Conservation (phyloP, 23 red algal species). For the Gracilaria gracilis region DNA sequence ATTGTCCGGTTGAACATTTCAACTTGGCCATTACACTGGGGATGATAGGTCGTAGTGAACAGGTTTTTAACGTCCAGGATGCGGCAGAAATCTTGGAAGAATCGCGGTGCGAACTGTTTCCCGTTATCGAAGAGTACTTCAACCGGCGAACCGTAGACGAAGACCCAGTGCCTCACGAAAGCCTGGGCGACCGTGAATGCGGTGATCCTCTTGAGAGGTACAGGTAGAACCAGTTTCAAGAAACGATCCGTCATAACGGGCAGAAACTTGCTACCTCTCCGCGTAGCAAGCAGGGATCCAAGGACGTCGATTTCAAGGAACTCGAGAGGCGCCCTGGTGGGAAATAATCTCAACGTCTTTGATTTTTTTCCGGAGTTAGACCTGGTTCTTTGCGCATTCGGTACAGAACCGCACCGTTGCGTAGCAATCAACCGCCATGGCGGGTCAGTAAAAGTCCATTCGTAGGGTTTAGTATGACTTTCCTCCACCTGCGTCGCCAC, state of each 20-base stretch:
- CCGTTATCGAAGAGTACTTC: too few relatives aligned
- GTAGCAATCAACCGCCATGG: background rate
- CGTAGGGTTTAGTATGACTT: background rate
- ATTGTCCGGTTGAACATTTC: too few relatives aligned
- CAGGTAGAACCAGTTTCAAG: too few relatives aligned
- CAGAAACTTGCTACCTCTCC: too few relatives aligned
- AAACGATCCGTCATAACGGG: too few relatives aligned
- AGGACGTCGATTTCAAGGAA: too few relatives aligned
- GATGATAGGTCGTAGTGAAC: background rate
- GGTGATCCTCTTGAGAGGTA: background rate
- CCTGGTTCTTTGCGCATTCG: background rate
- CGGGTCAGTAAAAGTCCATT: too few relatives aligned
- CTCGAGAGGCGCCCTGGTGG: too few relatives aligned
- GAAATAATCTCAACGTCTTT: background rate
- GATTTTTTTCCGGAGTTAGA: background rate
- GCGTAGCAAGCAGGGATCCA: too few relatives aligned
- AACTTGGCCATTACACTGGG: background rate
- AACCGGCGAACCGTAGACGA: too few relatives aligned
- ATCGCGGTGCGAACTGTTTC: background rate
- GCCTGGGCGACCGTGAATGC: background rate
- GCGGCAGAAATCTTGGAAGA: background rate
- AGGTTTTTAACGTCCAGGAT: background rate
- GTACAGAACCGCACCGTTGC: slow-evolving; percentile 2
- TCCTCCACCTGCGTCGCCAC: background rate
- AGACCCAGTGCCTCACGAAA: background rate